Percentiles rank a stretch among this genome's conserved stretches.
Conservation (phyloP, 1,284 basidiomycete species). For the Vanrija pseudolonga region DNA sequence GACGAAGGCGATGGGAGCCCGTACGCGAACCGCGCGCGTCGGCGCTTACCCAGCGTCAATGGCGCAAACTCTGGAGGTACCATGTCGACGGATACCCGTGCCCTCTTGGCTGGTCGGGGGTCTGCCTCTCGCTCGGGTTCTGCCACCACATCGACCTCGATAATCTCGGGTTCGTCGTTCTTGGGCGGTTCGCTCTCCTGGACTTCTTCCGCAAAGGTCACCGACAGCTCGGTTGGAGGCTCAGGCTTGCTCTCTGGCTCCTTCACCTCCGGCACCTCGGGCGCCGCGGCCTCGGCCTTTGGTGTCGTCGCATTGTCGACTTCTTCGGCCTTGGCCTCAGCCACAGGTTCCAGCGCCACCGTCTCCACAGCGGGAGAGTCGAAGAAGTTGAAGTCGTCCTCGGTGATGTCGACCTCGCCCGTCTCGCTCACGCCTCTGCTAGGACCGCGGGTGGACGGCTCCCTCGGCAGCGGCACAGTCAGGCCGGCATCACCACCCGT, state of each 20-base stretch:
- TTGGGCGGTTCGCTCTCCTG: neutral
- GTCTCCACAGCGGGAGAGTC: constrained; percentile 32
- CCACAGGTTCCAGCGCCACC: neutral
- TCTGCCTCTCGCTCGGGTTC: neutral
- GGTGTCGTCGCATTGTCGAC: neutral
- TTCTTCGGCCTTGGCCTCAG: constrained; percentile 1
- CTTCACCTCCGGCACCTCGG: neutral
- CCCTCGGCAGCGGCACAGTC: neutral
- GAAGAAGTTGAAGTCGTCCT: constrained; percentile 47
- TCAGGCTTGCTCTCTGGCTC: neutral
- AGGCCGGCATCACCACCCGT: neutral
- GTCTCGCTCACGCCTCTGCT: neutral
- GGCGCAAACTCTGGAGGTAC: constrained; percentile 35
- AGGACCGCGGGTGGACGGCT: constrained; percentile 2
- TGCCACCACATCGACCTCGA: neutral
- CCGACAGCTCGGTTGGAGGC: neutral
- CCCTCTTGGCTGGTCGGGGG: neutral
- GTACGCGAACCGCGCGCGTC: constrained; percentile 21
- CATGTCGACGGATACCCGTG: constrained; percentile 14
- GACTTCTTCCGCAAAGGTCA: neutral
- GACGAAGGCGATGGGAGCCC: constrained; percentile 34
- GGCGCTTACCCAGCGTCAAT: constrained; percentile 8
- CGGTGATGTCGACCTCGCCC: constrained; percentile 24
- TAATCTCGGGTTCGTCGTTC: neutral
- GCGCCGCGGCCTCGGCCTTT: constrained; percentile 3